Conservation (phyloP, 2,329 filamentous ascomycete genomes). For the Hypoxylon sp. region DNA sequence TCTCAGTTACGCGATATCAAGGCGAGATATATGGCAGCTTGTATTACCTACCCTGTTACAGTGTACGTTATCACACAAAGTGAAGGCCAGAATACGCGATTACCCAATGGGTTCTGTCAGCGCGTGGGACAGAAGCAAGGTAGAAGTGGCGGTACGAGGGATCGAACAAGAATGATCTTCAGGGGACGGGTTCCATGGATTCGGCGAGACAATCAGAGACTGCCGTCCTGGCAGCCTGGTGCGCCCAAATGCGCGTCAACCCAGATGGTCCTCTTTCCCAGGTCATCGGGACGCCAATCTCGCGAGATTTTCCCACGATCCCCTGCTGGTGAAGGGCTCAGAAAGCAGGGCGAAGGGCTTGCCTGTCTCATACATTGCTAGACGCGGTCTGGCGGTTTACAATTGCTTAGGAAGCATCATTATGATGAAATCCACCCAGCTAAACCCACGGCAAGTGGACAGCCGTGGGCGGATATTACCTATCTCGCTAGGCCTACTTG, state of each 20-base stretch:
- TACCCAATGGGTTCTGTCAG: conserved; percentile 5
- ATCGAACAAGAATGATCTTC: conserved; percentile 25
- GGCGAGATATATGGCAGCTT: conserved; percentile 7
- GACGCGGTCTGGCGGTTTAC: conserved; percentile 12
- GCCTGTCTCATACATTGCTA: conserved; percentile 12
- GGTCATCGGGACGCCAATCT: conserved; percentile 32
- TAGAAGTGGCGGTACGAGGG: conserved; percentile 12
- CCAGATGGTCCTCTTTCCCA: conserved; percentile 18
- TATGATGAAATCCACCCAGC: conserved; percentile 20
- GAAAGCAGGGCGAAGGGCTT: conserved; percentile 5
- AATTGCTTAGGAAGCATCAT: conserved; percentile 16
- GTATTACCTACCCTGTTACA: too few species aligned
- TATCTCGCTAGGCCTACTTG: conserved; percentile 31
- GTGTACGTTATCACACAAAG: background rate
- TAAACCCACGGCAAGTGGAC: conserved; percentile 29
- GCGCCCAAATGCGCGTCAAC: conserved; percentile 20
- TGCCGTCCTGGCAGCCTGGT: conserved; percentile 17
- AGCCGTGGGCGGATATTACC: conserved; percentile 28
- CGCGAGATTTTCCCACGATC: conserved; percentile 5
- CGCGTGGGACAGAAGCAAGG: conserved; percentile 14
- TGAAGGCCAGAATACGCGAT: background rate
- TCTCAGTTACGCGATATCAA: background rate
- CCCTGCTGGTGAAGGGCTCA: conserved; percentile 1
- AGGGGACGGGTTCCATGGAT: conserved; percentile 30
- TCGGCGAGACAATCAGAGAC: conserved; percentile 16